Evolutionary conservation across 305 asterid species (phyloP).

Genomic region (Fraxinus xanthoxyloides): DNA sequence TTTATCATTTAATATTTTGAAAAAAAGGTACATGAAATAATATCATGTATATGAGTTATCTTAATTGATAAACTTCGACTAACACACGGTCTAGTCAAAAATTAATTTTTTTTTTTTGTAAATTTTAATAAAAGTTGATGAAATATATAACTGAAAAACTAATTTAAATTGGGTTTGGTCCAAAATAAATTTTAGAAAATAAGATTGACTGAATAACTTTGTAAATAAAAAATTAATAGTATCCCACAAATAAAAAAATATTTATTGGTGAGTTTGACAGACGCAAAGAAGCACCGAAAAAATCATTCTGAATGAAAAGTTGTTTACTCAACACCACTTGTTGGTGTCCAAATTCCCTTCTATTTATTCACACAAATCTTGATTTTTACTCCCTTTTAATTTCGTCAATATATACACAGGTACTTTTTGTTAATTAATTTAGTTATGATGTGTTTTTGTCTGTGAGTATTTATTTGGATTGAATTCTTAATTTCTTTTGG

Average conservation of each 20-base stretch:
- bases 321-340: not conserved
- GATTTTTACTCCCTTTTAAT: not conserved
- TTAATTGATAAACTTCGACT: not conserved
- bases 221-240: not conserved
- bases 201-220: not conserved
- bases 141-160: too few relatives aligned
- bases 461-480: constrained; percentile 14
- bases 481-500: constrained; percentile 10
- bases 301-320: not conserved
- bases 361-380: not conserved
- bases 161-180: not conserved
- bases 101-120: too few relatives aligned
- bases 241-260: not conserved
- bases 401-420: constrained; percentile 16
- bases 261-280: not conserved
- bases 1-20: too few relatives aligned
- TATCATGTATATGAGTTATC: too few relatives aligned
- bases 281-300: not conserved
- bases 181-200: too few relatives aligned
- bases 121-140: too few relatives aligned
- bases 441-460: not conserved
- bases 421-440: not conserved
- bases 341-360: not conserved
- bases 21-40: too few relatives aligned
- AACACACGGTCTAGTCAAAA: not conserved